Evolutionary conservation across 371 early-diverging fungal genomes (phyloP).

Genomic region (Haplosporangium sp.): DNA sequence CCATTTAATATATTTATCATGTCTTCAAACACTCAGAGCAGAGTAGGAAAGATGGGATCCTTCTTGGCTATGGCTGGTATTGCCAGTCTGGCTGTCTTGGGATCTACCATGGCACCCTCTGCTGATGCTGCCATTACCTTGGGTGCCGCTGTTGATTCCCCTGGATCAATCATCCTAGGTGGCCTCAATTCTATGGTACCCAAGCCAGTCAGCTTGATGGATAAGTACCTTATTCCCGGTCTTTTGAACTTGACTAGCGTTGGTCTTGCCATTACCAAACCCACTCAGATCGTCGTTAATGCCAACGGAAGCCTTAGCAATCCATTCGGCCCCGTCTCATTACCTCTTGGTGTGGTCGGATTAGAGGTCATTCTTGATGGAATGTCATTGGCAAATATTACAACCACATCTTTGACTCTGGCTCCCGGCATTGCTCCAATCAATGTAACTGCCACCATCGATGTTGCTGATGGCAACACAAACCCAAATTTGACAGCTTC

Average conservation of each 20-base stretch:
- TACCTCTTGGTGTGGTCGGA: constrained; percentile 37
- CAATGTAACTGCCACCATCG: constrained; percentile 32
- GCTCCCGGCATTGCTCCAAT: constrained; percentile 27
- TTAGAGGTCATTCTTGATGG: constrained; percentile 26
- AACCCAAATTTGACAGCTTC: constrained; percentile 36
- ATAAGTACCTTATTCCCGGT: constrained; percentile 50
- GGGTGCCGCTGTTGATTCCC: constrained; percentile 24
- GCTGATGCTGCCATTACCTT: constrained; percentile 39
- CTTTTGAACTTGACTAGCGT: constrained; percentile 40
- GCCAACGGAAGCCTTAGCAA: constrained; percentile 30
- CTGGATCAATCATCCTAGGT: constrained; percentile 41
- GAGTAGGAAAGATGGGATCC: constrained; percentile 29
- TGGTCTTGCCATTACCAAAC: constrained; percentile 24
- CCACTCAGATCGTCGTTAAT: constrained; percentile 29
- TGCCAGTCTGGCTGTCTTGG: constrained; percentile 39
- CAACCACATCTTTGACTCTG: constrained; percentile 24
- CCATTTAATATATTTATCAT: constrained; percentile 17
- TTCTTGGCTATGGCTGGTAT: constrained; percentile 42
- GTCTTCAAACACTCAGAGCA: constrained; percentile 18
- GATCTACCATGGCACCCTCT: constrained; percentile 32
- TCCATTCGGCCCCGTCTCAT: constrained; percentile 27
- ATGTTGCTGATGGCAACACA: constrained; percentile 34
- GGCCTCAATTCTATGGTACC: constrained; percentile 36
- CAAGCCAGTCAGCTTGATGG: constrained; percentile 37
- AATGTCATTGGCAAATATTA: constrained; percentile 37